A percentile compares a stretch with the other conserved stretches of the same genome.
phyloP scores from a whole-genome alignment of 108 stramenopile genomes.

The Schizochytrium sp. region DNA sequence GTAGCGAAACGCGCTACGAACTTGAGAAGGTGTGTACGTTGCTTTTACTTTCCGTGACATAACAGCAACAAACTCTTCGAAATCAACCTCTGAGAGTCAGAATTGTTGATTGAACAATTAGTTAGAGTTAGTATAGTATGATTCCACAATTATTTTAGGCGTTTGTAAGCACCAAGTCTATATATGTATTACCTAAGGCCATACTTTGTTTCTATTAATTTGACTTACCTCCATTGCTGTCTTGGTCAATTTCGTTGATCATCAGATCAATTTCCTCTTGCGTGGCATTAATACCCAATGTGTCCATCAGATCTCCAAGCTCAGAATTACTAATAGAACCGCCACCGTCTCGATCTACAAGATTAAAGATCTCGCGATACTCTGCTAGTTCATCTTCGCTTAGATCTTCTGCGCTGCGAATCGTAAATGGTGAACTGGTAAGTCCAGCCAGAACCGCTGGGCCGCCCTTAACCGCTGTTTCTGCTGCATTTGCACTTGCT shows the following conservation, averaged over 20 bases:
- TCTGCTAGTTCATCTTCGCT: constrained; percentile 71
- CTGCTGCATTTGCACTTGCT: neutral
- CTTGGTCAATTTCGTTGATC: constrained; percentile 80
- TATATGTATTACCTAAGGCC: no score
- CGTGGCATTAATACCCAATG: constrained; percentile 79
- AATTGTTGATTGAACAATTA: neutral
- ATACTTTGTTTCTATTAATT: neutral
- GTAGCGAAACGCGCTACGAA: constrained; percentile 76
- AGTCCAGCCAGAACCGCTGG: neutral
- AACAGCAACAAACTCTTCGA: constrained; percentile 77
- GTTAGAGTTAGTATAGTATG: no score
- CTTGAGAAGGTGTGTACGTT: constrained; percentile 79
- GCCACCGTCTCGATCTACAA: constrained; percentile 80
- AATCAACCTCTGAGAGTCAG: constrained; percentile 73
- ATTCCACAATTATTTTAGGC: no score
- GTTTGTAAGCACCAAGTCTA: no score
- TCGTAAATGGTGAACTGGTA: constrained; percentile 9
- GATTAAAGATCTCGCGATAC: constrained; percentile 78
- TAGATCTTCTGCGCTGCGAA: constrained; percentile 52
- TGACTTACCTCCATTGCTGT: constrained; percentile 71
- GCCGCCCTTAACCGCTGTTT: neutral
- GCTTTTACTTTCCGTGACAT: constrained; percentile 74
- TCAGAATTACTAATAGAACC: constrained; percentile 80
- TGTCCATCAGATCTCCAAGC: constrained; percentile 80
- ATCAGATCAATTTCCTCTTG: constrained; percentile 81